A percentile compares a stretch with the other conserved stretches of the same genome.
These are phyloP conservation scores for Ophiostoma montium DNA, from an alignment of 2,329 filamentous ascomycete genomes.

Conservation along the genomic window DNA sequence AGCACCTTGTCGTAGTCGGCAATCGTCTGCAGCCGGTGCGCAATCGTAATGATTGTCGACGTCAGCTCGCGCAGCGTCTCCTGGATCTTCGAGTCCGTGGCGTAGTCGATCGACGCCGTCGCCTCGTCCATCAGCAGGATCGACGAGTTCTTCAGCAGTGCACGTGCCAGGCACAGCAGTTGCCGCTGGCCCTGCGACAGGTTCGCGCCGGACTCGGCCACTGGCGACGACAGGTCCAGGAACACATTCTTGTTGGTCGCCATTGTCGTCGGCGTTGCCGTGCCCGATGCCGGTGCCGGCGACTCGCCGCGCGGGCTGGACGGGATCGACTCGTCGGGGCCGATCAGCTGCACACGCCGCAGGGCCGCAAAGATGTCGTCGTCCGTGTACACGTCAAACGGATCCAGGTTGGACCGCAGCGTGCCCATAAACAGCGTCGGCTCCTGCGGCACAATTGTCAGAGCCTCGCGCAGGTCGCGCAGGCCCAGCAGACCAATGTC, in stretches of 20 bases:
- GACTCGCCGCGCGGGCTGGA: slow-evolving; percentile 10
- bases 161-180: slow-evolving; percentile 82
- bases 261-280: slow-evolving; percentile 18
- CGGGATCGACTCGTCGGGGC: slow-evolving; percentile 33
- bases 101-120: slow-evolving; percentile 93
- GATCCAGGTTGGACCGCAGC: slow-evolving; percentile 82
- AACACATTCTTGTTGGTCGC: slow-evolving; percentile 90
- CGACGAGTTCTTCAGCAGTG: slow-evolving; percentile 78
- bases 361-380: slow-evolving; percentile 81
- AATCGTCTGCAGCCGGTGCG: slow-evolving; percentile 89
- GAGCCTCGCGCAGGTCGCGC: slow-evolving; percentile 81
- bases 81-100: slow-evolving; percentile 90
- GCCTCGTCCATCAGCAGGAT: slow-evolving; percentile 99
- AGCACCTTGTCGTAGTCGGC: slow-evolving; percentile 97
- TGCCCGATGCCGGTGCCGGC: background rate
- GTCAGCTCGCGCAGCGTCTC: slow-evolving; percentile 87
- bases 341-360: slow-evolving; percentile 77
- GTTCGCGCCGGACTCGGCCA: slow-evolving; percentile 85
- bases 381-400: slow-evolving; percentile 78
- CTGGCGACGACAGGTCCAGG: slow-evolving; percentile 66
- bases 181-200: slow-evolving; percentile 93
- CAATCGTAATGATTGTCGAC: slow-evolving; percentile 92
- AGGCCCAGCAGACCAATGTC: slow-evolving; percentile 83
- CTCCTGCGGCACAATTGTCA: slow-evolving; percentile 96
- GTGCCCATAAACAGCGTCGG: slow-evolving; percentile 89